Evolutionary conservation across 192 early-diverging fungal species (phyloP), one percentile per base, ranked within the genome.

Genomic region (Entophlyctis luteolus): DNA sequence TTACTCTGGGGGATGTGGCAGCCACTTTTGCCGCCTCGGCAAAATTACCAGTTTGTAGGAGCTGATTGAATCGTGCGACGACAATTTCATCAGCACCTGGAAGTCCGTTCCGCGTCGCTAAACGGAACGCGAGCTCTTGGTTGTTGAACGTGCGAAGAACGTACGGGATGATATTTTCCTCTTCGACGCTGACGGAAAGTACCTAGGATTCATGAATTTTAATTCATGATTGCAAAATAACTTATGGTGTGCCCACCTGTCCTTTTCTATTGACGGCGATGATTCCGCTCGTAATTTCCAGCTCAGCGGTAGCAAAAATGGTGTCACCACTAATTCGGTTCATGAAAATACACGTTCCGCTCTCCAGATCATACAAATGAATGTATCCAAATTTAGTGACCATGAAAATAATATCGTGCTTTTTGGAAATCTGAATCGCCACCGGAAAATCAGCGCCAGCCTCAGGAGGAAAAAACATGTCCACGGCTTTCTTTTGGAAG

Each of bases 311-410:
- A 16, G 93, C 91, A 88, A 99, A 99, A 55, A 99, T 93, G n/a
- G 96, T 96, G 57, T 98, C 96, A 22, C 90, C 91, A 72, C 89
- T 93, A 68, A 98, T 96, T 59, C 96, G 86, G 81, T 99, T 98
- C 87, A 93, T 93, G 81, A 93, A 99, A 53, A 99, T 88, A 76
- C 93, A 94, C 20, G 88, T 86, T 33, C 92, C 94, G 14, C 92
- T 86, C 76, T 98, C 96, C 35, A 99, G 80, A 68, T 99, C 96
- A 77, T 94, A 98, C 31, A 99, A 77, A 69, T 98, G 95, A 70
- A 99, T 92, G 72, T 91, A 99, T 3, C 96, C 96, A 73, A 91
- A 94, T 83, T 99, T 99, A 54, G 96, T 99, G 27, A 98, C 91
- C 48, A 99, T 75, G 75, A 88, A 99, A 45, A 98, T 91, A 37